Evolutionary conservation across 2,329 filamentous ascomycete genomes (phyloP).

Genomic region (Alternaria novae-zelandiae): DNA sequence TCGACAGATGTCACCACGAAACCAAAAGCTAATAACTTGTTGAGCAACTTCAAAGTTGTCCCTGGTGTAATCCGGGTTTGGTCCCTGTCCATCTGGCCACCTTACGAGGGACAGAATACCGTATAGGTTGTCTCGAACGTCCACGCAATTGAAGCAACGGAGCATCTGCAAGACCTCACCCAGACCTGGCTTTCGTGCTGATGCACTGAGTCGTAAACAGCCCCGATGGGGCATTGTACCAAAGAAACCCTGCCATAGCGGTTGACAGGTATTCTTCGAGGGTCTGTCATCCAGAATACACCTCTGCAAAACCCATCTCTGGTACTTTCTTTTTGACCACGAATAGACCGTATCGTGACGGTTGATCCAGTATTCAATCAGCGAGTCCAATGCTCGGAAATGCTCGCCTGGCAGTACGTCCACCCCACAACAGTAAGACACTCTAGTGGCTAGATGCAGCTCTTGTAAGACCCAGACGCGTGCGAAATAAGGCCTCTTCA

Average conservation of each 20-base stretch:
- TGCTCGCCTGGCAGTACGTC: not conserved
- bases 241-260: rapidly evolving
- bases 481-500: not conserved
- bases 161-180: rapidly evolving
- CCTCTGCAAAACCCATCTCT: too few relatives aligned
- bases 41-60: not conserved
- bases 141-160: not conserved
- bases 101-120: not conserved
- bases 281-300: rapidly evolving
- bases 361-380: not conserved
- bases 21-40: not conserved
- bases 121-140: not conserved
- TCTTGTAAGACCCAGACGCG: constrained; percentile 1
- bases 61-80: not conserved
- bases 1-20: too few relatives aligned
- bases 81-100: not conserved
- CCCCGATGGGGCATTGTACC: rapidly evolving
- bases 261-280: rapidly evolving
- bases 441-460: not conserved
- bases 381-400: not conserved
- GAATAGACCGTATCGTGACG: too few relatives aligned
- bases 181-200: not conserved
- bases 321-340: too few relatives aligned
- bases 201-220: not conserved
- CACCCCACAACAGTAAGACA: not conserved